Conservation (phyloP, 2,329 filamentous ascomycete genomes). For the Alternaria burnsii region DNA sequence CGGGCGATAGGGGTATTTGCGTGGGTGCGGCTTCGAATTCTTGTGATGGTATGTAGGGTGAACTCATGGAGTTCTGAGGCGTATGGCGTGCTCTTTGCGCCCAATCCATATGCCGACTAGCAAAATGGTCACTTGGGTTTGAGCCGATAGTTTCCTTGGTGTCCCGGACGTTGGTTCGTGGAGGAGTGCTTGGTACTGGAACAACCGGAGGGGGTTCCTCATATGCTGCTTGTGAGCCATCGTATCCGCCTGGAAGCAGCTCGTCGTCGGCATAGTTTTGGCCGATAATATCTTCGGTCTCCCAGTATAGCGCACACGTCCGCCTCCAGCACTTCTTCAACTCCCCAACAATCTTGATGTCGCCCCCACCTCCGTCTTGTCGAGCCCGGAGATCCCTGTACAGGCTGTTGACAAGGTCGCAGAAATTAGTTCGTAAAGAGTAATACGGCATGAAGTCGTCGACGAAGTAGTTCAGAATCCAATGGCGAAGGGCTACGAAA, state of each 20-base stretch:
- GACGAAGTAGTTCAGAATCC: slow-evolving; percentile 97
- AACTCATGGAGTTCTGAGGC: slow-evolving; percentile 49
- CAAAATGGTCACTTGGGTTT: slow-evolving; percentile 51
- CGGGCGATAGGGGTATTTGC: slow-evolving; percentile 54
- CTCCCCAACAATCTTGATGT: slow-evolving; percentile 88
- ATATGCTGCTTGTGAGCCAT: slow-evolving; percentile 49
- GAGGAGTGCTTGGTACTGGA: slow-evolving; percentile 34
- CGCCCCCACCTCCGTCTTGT: slow-evolving; percentile 64
- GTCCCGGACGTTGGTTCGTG: slow-evolving; percentile 34
- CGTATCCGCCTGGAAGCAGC: slow-evolving; percentile 78
- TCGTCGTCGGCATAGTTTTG: slow-evolving; percentile 68
- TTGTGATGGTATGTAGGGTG: slow-evolving; percentile 45
- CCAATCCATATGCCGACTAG: slow-evolving; percentile 51
- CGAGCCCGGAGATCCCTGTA: slow-evolving; percentile 62
- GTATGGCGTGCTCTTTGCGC: slow-evolving; percentile 46
- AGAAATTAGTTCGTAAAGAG: slow-evolving; percentile 78
- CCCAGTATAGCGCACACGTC: slow-evolving; percentile 90
- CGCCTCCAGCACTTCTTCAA: slow-evolving; percentile 97
- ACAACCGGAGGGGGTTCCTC: slow-evolving; percentile 29
- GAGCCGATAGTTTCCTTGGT: slow-evolving; percentile 47
- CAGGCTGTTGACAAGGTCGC: slow-evolving; percentile 76
- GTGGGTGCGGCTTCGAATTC: slow-evolving; percentile 37
- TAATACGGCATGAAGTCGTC: slow-evolving; percentile 89
- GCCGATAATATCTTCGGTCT: slow-evolving; percentile 71
- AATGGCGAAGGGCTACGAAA: slow-evolving; percentile 94